A percentile compares a stretch with the other conserved stretches of the same genome.
Evolutionary conservation across 345 rosid species (phyloP).

Genomic region (Bruguiera gymnorhiza): DNA sequence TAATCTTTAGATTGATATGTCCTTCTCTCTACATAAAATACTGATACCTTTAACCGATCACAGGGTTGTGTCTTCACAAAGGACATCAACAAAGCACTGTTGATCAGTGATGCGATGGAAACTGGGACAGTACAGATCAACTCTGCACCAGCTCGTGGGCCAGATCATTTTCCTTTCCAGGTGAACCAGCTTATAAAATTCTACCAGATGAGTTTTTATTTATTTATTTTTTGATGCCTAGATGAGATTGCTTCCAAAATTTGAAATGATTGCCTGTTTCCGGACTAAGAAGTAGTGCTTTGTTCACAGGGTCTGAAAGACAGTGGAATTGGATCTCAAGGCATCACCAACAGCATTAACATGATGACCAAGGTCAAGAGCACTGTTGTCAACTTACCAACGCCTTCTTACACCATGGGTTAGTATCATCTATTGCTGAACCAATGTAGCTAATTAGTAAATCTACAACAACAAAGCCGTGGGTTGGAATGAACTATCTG

Average conservation of each 20-base stretch:
- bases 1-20: not conserved
- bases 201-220: too few relatives aligned
- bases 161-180: constrained; percentile 36
- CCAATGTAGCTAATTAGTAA: not conserved
- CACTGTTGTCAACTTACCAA: constrained; percentile 87
- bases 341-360: constrained; percentile 91
- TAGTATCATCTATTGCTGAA: constrained; percentile 16
- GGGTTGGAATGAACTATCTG: too few relatives aligned
- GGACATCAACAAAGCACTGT: constrained; percentile 31
- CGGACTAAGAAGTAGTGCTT: not conserved
- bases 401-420: constrained; percentile 94
- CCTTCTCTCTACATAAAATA: not conserved
- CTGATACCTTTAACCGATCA: not conserved
- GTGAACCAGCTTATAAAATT: constrained; percentile 4
- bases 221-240: not conserved
- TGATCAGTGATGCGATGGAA: constrained; percentile 35
- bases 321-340: constrained; percentile 98
- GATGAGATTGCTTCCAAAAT: not conserved
- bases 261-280: not conserved
- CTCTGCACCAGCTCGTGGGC: constrained; percentile 34
- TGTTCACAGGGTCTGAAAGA: constrained; percentile 79
- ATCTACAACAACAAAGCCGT: too few relatives aligned
- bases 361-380: constrained; percentile 93
- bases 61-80: constrained; percentile 32
- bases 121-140: constrained; percentile 35